Evolutionary conservation across 2,329 filamentous ascomycete genomes (phyloP).

Genomic region (Hymenoscyphus salicellus): DNA sequence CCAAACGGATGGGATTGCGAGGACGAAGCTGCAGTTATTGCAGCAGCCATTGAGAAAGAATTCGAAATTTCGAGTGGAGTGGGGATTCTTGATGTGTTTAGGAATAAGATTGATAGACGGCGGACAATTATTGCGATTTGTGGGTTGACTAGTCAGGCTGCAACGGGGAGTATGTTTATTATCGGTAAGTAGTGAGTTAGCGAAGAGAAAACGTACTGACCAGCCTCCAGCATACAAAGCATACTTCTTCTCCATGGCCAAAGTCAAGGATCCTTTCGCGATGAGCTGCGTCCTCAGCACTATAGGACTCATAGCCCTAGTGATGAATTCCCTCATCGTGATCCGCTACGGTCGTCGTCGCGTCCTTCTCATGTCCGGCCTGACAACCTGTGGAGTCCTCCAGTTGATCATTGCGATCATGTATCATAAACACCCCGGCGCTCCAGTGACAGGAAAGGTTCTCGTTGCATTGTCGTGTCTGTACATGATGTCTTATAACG

Average conservation of each 20-base stretch:
- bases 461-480: conserved; percentile 47
- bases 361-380: conserved; percentile 50
- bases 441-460: conserved; percentile 39
- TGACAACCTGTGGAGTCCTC: conserved; percentile 50
- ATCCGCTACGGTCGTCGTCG: conserved; percentile 52
- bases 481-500: conserved; percentile 25
- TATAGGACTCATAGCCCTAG: conserved; percentile 52
- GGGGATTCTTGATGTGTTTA: conserved; percentile 46
- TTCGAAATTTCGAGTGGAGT: conserved; percentile 28
- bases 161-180: conserved; percentile 54
- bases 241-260: conserved; percentile 59
- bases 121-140: conserved; percentile 48
- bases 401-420: conserved; percentile 54
- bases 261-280: conserved; percentile 53
- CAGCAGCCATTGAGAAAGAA: conserved; percentile 33
- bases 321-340: conserved; percentile 51
- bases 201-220: neutral
- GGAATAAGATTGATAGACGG: conserved; percentile 49
- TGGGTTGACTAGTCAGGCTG: conserved; percentile 49
- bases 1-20: conserved; percentile 33
- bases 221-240: conserved; percentile 46
- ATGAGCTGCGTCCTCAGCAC: conserved; percentile 54
- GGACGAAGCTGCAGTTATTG: conserved; percentile 32
- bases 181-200: conserved; percentile 41
- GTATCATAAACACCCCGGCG: conserved; percentile 46